Evolutionary conservation across 371 early-diverging fungal species (phyloP), one percentile per base, ranked within the genome.

Genomic region (Mortierella sp.): DNA sequence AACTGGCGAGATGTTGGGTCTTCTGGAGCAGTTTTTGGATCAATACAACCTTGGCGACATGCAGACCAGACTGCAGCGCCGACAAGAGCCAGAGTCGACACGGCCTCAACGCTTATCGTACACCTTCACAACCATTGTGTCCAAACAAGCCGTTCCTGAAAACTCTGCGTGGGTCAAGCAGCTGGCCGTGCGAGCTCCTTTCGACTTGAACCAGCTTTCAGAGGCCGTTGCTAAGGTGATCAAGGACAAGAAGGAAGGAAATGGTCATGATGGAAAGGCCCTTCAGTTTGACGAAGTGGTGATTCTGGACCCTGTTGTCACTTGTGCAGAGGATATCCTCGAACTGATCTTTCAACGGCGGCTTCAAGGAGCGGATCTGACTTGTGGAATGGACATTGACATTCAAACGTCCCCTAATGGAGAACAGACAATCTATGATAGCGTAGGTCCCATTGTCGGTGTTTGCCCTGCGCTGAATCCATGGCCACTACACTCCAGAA

Each of bases 271-370:
- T 22, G 21, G 49, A 1, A 14, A 25, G 17, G 16, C 16, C 4
- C 21, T 6, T 9, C 24, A 2, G n/a, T 65, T 64, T 60, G 65
- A 71, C 31, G 34, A 49, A 9, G 44, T 71, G 17, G 40, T 71
- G 5, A 31, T 71, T 9, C 10, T 71, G 29, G 60, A 64, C 21
- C 60, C 64, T 0, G 60, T 46, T 21, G 60, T 71, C 10, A 48
- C 57, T 12, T 71, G 71, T 25, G 39, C 71, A 1, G 71, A 71
- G 25, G 71, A 64, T 52, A 52, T 71, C 9, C 57, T 71, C 3
- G 71, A 71, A 27, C 17, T 71, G 22, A 19, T 71, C 37, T 71
- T 64, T 28, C 71, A 71, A 53, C 64, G 71, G 54, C 57, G 46
- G 16, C 52, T 71, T 22, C 71, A 71, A 40, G 57, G 60, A n/a